phyloP scores from a whole-genome alignment of 257 asterid species.

The Jacaranda copaia region DNA sequence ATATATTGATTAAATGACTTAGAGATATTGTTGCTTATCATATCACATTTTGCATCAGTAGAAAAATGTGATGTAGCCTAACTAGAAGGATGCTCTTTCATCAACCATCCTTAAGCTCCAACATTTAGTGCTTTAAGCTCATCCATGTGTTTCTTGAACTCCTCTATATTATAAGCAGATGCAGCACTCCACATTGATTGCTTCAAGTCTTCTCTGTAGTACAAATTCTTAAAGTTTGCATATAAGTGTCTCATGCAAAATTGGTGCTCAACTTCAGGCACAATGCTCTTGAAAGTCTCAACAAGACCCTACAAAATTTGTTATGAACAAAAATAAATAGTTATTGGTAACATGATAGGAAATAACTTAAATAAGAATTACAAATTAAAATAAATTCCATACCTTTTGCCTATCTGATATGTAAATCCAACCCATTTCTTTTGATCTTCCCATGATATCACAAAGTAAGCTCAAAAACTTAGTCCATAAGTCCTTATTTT shows the following conservation, averaged over 20 bases:
- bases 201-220: neutral
- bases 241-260: too few species aligned
- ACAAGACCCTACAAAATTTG: neutral
- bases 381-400: neutral
- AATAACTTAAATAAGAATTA: neutral
- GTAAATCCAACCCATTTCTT: neutral
- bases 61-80: neutral
- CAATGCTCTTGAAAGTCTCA: neutral
- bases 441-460: neutral
- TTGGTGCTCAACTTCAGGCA: neutral
- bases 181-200: neutral
- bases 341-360: too few species aligned
- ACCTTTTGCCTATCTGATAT: neutral
- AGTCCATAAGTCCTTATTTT: neutral
- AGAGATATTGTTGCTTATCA: neutral
- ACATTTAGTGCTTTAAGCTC: neutral
- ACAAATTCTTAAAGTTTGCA: too few species aligned
- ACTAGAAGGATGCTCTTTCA: neutral
- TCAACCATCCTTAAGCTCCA: neutral
- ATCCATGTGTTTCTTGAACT: neutral
- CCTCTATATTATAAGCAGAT: neutral
- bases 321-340: too few species aligned
- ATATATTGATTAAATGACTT: too few species aligned
- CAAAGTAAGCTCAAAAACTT: neutral
- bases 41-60: neutral